Conservation (phyloP, 768 basidiomycete species). For the Panaeolus papilionaceus region DNA sequence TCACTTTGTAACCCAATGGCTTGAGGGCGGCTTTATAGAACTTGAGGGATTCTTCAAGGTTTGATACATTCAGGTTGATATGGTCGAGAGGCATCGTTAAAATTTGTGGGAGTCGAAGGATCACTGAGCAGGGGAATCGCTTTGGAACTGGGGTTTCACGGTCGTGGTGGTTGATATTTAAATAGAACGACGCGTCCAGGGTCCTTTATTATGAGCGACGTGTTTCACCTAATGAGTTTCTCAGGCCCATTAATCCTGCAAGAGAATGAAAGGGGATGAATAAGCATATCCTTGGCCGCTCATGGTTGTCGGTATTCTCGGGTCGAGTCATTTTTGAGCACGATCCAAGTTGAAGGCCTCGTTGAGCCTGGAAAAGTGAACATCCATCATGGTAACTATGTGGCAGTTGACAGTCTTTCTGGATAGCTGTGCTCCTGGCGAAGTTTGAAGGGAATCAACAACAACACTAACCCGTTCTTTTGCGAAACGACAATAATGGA, state of each 20-base stretch:
- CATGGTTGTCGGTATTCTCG: too few species aligned
- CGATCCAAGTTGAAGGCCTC: too few species aligned
- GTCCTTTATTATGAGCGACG: neutral
- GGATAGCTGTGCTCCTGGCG: too few species aligned
- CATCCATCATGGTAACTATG: too few species aligned
- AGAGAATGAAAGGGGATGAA: too few species aligned
- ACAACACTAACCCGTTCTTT: too few species aligned
- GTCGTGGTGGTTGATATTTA: neutral
- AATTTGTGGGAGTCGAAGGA: neutral
- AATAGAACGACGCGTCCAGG: neutral
- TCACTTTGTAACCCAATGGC: conserved; percentile 30
- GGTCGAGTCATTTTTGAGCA: too few species aligned
- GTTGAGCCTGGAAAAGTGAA: too few species aligned
- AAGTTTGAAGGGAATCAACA: too few species aligned
- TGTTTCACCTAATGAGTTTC: neutral
- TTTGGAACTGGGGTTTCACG: neutral
- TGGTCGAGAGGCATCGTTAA: conserved; percentile 30
- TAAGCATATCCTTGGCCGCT: too few species aligned
- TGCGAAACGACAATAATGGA: too few species aligned
- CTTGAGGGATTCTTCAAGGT: conserved; percentile 23
- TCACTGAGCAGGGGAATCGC: neutral
- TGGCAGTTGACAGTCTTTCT: too few species aligned
- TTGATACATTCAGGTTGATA: conserved; percentile 21
- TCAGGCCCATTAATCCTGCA: neutral
- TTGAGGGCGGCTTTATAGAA: conserved; percentile 32